These are phyloP conservation scores for Saccharata proteae DNA, from an alignment of 2,329 filamentous ascomycete genomes.

Conservation along the genomic window DNA sequence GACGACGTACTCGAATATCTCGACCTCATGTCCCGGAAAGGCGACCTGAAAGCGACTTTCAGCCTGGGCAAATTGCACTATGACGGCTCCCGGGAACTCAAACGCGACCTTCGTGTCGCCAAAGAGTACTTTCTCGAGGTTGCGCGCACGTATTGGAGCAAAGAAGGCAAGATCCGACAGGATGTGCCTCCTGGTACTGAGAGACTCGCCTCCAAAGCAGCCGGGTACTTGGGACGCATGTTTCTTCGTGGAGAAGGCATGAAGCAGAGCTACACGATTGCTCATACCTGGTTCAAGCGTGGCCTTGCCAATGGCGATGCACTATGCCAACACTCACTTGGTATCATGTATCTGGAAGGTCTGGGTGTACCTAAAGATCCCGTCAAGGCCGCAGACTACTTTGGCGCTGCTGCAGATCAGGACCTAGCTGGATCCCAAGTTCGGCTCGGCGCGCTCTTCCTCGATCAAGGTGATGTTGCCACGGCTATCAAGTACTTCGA, in stretches of 20 bases:
- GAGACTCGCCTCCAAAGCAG: constrained; percentile 69
- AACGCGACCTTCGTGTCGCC: constrained; percentile 60
- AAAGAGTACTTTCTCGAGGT: constrained; percentile 73
- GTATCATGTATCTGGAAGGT: constrained; percentile 71
- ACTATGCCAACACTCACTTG: constrained; percentile 73
- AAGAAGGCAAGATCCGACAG: constrained; percentile 61
- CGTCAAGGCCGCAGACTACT: constrained; percentile 59
- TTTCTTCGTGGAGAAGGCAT: constrained; percentile 79
- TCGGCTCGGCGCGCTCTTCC: constrained; percentile 68
- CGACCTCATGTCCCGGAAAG: constrained; percentile 80
- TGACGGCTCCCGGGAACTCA: constrained; percentile 66
- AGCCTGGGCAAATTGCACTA: constrained; percentile 80
- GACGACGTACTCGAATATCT: constrained; percentile 93
- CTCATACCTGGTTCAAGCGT: constrained; percentile 71
- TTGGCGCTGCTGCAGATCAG: constrained; percentile 69
- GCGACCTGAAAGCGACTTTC: constrained; percentile 76
- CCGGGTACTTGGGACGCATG: constrained; percentile 80
- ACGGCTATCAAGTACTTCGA: constrained; percentile 81
- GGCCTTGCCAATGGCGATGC: constrained; percentile 65
- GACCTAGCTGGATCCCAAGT: constrained; percentile 73
- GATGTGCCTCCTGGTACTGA: constrained; percentile 61
- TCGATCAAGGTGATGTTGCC: constrained; percentile 76
- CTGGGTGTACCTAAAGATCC: constrained; percentile 60
- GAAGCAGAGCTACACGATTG: constrained; percentile 63
- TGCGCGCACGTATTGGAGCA: constrained; percentile 68